Evolutionary conservation across 148 eudicot genomes (phyloP), one percentile per base, ranked within the genome.

Genomic region (Dysphania ambrosioides): DNA sequence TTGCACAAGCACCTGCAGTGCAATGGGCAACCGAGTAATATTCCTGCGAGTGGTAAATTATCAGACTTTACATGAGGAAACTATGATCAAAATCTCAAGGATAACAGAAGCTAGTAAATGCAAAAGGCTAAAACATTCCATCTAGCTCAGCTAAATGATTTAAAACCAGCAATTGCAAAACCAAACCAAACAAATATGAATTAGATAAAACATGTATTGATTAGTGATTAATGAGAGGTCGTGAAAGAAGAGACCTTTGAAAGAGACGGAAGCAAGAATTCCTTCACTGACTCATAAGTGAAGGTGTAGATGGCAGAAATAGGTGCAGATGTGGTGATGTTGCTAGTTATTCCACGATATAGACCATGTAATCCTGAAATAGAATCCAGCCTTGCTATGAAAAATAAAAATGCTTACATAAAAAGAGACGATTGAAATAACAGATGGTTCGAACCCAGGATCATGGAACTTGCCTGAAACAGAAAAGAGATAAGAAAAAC

Each of bases 1-100:
- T 95, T 79, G 98, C 98, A 82, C 90, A 90, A 68, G 92, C 98
- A 80, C 98, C 97, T 53, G 93, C 97, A 59, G 82, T 82, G 85
- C 98, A 95, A 85, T 90, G 97, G 70, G 92, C 98, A 85, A 95
- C 78, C 79, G 96, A 90, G 40, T 86, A 85, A 86, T 86, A 84
- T 68, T 95, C 96, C 98, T 95, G 88, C 84, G 78, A 29, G 44
- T 30, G 47, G 60, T 24, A 69, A 32, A 65, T 68, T 13, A 44
- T 29, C 27, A 51, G 51, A 59, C 31, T 56, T 23, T 24, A 70
- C n/a, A 35, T 61, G 59, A 68, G 74, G 35, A 55, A 58, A 77
- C 42, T 47, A 72, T 59, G 44, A 75, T 36, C 56, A 82, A 41
- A 74, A 61, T 63, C 66, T 71, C 2, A 16, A 38, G 19, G 30